Evolutionary conservation across 2,329 filamentous ascomycete genomes (phyloP).

Genomic region (Davidsoniella eucalypti): DNA sequence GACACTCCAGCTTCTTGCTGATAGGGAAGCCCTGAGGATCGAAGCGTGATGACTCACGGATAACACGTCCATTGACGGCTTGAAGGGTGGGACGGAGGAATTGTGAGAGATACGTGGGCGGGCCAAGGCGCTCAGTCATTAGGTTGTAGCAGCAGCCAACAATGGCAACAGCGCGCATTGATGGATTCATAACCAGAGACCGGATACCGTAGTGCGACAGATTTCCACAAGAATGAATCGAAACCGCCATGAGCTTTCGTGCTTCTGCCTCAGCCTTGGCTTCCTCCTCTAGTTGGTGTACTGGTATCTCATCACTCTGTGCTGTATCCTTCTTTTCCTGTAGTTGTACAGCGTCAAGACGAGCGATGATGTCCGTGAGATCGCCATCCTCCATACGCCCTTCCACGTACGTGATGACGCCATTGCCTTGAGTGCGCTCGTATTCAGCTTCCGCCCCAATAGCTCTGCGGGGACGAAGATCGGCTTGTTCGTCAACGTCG

Average conservation of each 20-base stretch:
- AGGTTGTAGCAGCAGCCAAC: slow-evolving; percentile 98
- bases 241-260: slow-evolving; percentile 60
- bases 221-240: slow-evolving; percentile 93
- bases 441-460: slow-evolving; percentile 31
- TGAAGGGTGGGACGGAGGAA: slow-evolving; percentile 54
- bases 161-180: slow-evolving; percentile 79
- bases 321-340: slow-evolving; percentile 6
- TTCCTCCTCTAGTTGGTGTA: slow-evolving; percentile 18
- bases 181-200: slow-evolving; percentile 67
- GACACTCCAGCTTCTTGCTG: slow-evolving; percentile 50
- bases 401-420: slow-evolving; percentile 61
- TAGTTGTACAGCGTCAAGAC: slow-evolving; percentile 28
- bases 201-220: slow-evolving; percentile 88
- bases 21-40: slow-evolving; percentile 92
- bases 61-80: slow-evolving; percentile 50
- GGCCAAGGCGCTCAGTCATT: slow-evolving; percentile 74
- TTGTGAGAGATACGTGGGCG: slow-evolving; percentile 72
- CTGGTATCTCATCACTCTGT: too few species aligned
- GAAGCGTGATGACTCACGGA: slow-evolving; percentile 49
- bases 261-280: slow-evolving; percentile 17
- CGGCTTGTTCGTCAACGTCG: slow-evolving; percentile 20
- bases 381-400: slow-evolving; percentile 60
- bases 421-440: slow-evolving; percentile 42
- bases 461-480: slow-evolving; percentile 32
- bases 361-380: slow-evolving; percentile 47